Base-by-base conservation (phyloP, 2,329 filamentous ascomycete genomes). In the Elsinoe necatrix region DNA sequence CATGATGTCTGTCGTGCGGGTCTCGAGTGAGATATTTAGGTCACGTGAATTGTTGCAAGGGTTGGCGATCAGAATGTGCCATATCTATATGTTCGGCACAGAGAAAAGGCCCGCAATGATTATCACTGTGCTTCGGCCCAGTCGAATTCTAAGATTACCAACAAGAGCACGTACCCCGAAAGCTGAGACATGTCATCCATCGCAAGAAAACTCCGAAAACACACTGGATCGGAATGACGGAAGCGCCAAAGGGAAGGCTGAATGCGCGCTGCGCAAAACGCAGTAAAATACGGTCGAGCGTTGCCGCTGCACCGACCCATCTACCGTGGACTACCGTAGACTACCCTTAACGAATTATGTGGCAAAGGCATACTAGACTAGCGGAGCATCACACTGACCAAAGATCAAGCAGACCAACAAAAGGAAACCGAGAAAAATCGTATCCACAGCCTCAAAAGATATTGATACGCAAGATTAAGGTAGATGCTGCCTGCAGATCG, bases 401-500 rank as follows among this genome's bases (percentile, higher is more conserved):
- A n/a, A n/a, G n/a, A n/a, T n/a, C n/a, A n/a, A n/a, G n/a, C n/a
- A n/a, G n/a, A n/a, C n/a, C n/a, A n/a, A n/a, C n/a, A n/a, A n/a
- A n/a, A n/a, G n/a, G n/a, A n/a, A n/a, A n/a, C 9, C 18, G 3
- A 7, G 23, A 47, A 9, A 27, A 11, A 42, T 42, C 39, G n/a
- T n/a, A 47, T 6, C 14, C 2, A 20, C 4, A n/a, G 14, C 16
- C 45, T 20, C 25, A 12, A 34, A 31, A 31, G 27, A 31, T 25
- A 16, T 31, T 34, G 45, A 50, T 50, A 31, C 16, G 27, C 29
- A 34, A 50, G 45, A 50, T 50, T 31, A 50, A 16, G 25, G 20
- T 50, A 50, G 25, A 34, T 31, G 25, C 45, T 50, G 45, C 45
- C 45, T 50, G 45, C 45, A 50, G 45, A 50, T 31, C 25, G 27